Evolutionary conservation across 352 stramenopile genomes (phyloP).

Genomic region (Thraustochytrium sp.): DNA sequence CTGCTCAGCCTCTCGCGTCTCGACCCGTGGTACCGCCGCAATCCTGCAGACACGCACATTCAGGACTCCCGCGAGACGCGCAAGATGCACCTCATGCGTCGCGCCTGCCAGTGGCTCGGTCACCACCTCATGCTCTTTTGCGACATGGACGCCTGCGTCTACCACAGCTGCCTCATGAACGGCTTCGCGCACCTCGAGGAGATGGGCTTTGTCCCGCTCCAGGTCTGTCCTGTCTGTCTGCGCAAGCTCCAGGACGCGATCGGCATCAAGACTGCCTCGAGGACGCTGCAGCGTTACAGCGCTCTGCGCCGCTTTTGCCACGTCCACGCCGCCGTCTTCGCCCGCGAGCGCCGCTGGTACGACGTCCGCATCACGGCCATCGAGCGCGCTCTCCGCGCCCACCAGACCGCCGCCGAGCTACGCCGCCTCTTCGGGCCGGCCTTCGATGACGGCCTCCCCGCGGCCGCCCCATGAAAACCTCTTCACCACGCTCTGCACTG

Average conservation of each 20-base stretch:
- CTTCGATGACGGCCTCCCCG: no score
- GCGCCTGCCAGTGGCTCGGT: not conserved
- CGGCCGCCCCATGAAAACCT: no score
- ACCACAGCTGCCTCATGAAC: conserved; percentile 29
- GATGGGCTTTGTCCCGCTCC: conserved; percentile 1
- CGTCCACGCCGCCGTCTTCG: not conserved
- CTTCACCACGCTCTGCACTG: no score
- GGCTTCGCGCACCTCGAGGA: conserved; percentile 13
- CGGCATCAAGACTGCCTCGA: not conserved
- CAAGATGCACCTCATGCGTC: not conserved
- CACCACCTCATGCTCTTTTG: conserved; percentile 34
- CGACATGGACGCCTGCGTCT: conserved; percentile 9
- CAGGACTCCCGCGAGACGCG: not conserved
- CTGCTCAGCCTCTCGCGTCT: conserved; percentile 8
- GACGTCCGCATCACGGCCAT: not conserved
- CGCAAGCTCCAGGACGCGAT: conserved; percentile 35
- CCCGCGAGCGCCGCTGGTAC: not conserved
- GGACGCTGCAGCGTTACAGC: not conserved
- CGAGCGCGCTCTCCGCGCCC: not conserved
- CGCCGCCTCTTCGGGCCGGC: not conserved
- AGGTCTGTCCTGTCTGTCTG: conserved; percentile 11
- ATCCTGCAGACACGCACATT: not conserved
- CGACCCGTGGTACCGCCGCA: conserved; percentile 13
- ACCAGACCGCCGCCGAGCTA: not conserved
- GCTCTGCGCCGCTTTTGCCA: conserved; percentile 13